These are phyloP conservation scores for Chamaecyparis obtusa DNA, from an alignment of 75 land plant species.

Conservation along the genomic window DNA sequence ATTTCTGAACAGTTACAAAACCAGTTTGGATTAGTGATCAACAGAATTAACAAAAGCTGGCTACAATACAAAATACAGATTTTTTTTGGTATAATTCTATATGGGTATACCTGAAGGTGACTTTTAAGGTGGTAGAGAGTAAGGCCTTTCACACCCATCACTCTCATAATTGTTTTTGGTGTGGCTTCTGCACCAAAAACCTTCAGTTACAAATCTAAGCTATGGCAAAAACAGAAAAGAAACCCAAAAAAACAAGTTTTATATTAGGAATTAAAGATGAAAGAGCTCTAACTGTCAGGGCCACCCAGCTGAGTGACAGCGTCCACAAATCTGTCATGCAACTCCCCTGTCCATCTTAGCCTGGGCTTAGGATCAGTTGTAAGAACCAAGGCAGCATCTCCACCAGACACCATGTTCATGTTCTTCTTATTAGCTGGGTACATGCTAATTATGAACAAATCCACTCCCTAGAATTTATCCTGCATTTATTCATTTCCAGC, in stretches of 20 bases:
- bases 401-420: constrained; percentile 14
- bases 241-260: background rate
- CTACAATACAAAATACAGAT: background rate
- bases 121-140: constrained; percentile 70
- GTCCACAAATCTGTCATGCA: constrained; percentile 47
- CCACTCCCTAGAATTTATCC: background rate
- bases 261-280: background rate
- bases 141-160: constrained; percentile 69
- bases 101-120: constrained; percentile 50
- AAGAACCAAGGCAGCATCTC: constrained; percentile 27
- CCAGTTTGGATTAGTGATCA: background rate
- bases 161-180: constrained; percentile 66
- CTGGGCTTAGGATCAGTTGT: constrained; percentile 51
- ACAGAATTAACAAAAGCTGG: background rate
- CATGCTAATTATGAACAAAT: background rate
- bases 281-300: constrained; percentile 34
- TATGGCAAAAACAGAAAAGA: background rate
- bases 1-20: constrained; percentile 36
- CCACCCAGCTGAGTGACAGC: constrained; percentile 53
- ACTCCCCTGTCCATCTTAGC: constrained; percentile 44
- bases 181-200: constrained; percentile 48
- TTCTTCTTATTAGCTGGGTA: constrained; percentile 4
- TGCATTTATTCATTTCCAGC: background rate
- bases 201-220: background rate
- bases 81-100: background rate